Evolutionary conservation across 2,329 filamentous ascomycete genomes (phyloP).

Genomic region (Nannizziopsis barbatae): DNA sequence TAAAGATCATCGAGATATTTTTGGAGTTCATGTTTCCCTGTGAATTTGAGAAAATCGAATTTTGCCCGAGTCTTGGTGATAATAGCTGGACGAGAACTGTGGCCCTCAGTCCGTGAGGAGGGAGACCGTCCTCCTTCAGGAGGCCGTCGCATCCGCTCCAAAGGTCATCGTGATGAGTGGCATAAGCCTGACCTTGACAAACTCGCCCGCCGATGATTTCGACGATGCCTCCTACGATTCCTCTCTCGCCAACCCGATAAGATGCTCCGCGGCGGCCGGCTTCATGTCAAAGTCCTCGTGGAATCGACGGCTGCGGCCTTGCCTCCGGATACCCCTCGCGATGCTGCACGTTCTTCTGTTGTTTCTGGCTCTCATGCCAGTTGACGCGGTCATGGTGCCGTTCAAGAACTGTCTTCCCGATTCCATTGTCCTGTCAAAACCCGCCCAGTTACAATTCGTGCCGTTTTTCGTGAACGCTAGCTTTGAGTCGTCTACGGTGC

Average conservation of each 20-base stretch:
- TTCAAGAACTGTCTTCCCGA: constrained; percentile 73
- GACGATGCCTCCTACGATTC: not conserved
- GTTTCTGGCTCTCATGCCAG: constrained; percentile 19
- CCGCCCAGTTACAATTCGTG: constrained; percentile 63
- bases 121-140: constrained; percentile 16
- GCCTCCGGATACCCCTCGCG: not conserved
- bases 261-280: not conserved
- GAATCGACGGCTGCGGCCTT: not conserved
- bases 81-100: constrained; percentile 2
- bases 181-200: not conserved
- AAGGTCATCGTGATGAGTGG: constrained; percentile 12
- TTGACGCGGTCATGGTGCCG: constrained; percentile 54
- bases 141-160: constrained; percentile 10
- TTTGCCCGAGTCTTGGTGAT: not conserved
- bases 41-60: constrained; percentile 1
- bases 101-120: constrained; percentile 10
- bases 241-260: not conserved
- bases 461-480: constrained; percentile 56
- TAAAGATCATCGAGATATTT: not conserved
- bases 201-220: not conserved
- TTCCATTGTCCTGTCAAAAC: constrained; percentile 47
- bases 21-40: constrained; percentile 1
- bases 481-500: constrained; percentile 44
- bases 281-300: not conserved
- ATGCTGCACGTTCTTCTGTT: constrained; percentile 5